Base-by-base conservation (phyloP, 306 rosid species). In the Begonia loranthoides region DNA sequence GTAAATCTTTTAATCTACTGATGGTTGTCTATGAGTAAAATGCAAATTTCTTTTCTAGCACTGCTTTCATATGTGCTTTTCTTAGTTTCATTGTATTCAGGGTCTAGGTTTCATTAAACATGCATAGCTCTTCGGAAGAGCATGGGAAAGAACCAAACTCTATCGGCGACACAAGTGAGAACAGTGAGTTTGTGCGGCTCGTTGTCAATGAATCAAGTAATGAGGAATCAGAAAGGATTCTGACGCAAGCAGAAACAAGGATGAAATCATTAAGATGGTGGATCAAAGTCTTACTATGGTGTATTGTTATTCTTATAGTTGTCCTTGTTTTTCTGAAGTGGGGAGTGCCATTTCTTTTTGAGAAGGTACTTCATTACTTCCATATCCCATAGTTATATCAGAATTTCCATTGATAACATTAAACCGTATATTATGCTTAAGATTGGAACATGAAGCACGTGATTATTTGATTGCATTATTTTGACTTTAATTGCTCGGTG, bases 271-370 rank as follows among this genome's bases (percentile, higher is more conserved):
- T 70, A 56, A 53, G 59, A 62, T 80, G 99, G 96, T 86, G 96
- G 96, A 64, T 74, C 58, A 86, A 78, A 63, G 74, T 60, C 59
- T 66, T 72, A 47, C 38, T 67, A 56, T 73, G 75, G 77, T 74
- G 76, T 78, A 24, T 76, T 58, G 49, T 76, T 67, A 52, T 57
- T 54, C 52, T 71, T 47, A 13, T 66, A 70, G 59, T 74, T 55
- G 44, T 44, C 65, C 63, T 80, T 47, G 58, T 65, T 70, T 59
- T 69, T 51, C 53, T 76, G 66, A 83, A 87, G 60, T 87, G 96
- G 94, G 96, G 87, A 50, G 69, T 76, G 19, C 96, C 96, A 1
- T 83, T 83, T 73, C 66, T 82, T 72, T 83, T 87, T 60, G 75
- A 83, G 63, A 80, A 87, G 96, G 96, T 87, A 66, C 21, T 67